These are phyloP conservation scores for Sextonia rubra DNA, from an alignment of 164 flowering plant species.

Conservation along the genomic window DNA sequence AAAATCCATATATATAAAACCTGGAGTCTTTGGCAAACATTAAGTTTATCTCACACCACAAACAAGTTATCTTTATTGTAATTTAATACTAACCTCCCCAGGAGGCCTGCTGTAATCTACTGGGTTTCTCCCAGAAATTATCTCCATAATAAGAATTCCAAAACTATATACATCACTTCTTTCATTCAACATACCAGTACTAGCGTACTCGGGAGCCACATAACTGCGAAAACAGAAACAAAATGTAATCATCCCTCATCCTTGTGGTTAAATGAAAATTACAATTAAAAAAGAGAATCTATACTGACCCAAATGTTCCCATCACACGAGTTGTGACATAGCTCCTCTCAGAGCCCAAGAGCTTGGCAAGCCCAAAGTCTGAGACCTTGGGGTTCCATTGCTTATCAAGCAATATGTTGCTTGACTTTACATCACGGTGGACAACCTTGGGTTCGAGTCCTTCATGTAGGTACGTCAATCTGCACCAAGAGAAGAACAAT, in stretches of 20 bases:
- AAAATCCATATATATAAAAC: background rate
- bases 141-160: constrained; percentile 34
- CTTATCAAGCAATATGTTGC: constrained; percentile 77
- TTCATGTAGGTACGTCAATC: constrained; percentile 71
- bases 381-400: constrained; percentile 82
- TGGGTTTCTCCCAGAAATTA: constrained; percentile 75
- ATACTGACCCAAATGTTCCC: constrained; percentile 82
- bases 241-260: background rate
- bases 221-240: constrained; percentile 39
- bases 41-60: background rate
- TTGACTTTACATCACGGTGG: constrained; percentile 77
- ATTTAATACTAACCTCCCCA: constrained; percentile 54
- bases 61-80: background rate
- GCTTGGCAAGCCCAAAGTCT: constrained; percentile 81
- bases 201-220: constrained; percentile 92
- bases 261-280: background rate
- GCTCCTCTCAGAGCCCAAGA: constrained; percentile 66
- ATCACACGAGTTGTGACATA: constrained; percentile 87
- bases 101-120: constrained; percentile 81
- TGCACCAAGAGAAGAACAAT: constrained; percentile 8
- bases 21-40: background rate
- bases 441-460: constrained; percentile 90
- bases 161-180: constrained; percentile 7
- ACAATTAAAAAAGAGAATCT: background rate
- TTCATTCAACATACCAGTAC: constrained; percentile 43